A percentile compares a stretch with the other conserved stretches of the same genome.
phyloP scores from a whole-genome alignment of 2,329 filamentous ascomycete species.

The Aureobasidium uvarum region DNA sequence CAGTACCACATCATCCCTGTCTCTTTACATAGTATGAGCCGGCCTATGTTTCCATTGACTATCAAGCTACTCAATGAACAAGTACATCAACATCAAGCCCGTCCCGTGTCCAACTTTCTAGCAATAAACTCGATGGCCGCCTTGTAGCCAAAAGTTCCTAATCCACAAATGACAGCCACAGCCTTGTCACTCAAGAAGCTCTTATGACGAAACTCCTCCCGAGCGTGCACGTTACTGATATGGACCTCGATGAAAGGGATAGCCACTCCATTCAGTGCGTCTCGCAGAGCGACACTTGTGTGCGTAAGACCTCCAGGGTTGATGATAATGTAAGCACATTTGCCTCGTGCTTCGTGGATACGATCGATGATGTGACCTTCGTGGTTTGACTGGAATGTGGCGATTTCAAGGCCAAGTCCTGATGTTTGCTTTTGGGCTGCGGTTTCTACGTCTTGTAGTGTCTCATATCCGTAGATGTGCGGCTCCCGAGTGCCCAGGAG shows the following conservation, averaged over 20 bases:
- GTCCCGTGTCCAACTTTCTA: constrained; percentile 23
- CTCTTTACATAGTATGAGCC: too few relatives aligned
- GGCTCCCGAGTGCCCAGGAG: constrained; percentile 74
- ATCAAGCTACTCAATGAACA: too few relatives aligned
- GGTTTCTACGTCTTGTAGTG: constrained; percentile 61
- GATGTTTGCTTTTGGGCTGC: constrained; percentile 50
- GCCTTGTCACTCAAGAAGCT: constrained; percentile 77
- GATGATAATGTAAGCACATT: constrained; percentile 65
- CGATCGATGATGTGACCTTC: constrained; percentile 72
- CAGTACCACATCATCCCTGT: too few relatives aligned
- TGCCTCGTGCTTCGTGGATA: constrained; percentile 59
- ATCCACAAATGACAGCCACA: constrained; percentile 67
- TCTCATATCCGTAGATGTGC: constrained; percentile 67
- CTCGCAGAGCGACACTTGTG: constrained; percentile 72
- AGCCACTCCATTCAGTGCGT: constrained; percentile 65
- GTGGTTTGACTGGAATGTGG: constrained; percentile 70
- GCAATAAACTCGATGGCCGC: constrained; percentile 47
- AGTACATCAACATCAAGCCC: background rate
- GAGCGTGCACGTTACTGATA: constrained; percentile 68
- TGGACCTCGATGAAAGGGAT: constrained; percentile 77
- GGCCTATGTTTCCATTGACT: too few relatives aligned
- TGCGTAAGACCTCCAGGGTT: constrained; percentile 75
- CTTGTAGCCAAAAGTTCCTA: constrained; percentile 53
- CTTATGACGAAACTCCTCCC: constrained; percentile 66
- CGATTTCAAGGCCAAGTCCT: constrained; percentile 43